Evolutionary conservation across 2,329 filamentous ascomycete species (phyloP), one percentile per base, ranked within the genome.

Genomic region (Trichoderma sp.): DNA sequence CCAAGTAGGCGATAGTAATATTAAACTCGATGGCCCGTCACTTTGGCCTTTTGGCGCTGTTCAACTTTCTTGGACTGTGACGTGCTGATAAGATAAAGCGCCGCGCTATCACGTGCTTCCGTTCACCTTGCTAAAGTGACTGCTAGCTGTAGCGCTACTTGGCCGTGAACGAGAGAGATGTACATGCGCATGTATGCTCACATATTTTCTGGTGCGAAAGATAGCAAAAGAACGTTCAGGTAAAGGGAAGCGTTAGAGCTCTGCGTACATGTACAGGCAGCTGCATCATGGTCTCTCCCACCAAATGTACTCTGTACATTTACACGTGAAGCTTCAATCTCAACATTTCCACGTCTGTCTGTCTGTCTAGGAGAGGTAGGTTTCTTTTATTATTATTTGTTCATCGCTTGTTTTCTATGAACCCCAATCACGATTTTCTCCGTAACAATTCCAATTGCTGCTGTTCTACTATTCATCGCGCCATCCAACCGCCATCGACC

Each of bases 401-500:
- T 23, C 47, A 50, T 12, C 20, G 20, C 43, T 5, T 13, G 1
- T 23, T 12, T 13, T 53, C n/a, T 6, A 6, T 53, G 3, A 23
- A 53, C 0, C 6, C 11, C 9, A 12, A 53, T 53, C n/a, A 6
- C 11, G 0, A 57, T 30, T n/a, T 0, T 30, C 4, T 26, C 2
- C 11, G 9, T 57, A 6, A 15, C 53, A 57, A n/a, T 30, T 9
- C 0, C 4, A 26, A 28, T 28, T 30, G 0, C 53, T 17, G 6
- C 26, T n/a, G n/a, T n/a, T n/a, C n/a, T n/a, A n/a, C n/a, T n/a
- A n/a, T 12, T 59, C 23, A 59, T 3, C 55, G 55, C 13, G 55
- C 55, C 55, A 59, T 59, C 55, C 55, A 59, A 11, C 55, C 55
- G 55, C 55, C 55, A 34, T 59, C 55, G 15, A 59, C 55, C 55